Conservation (phyloP, 2,329 filamentous ascomycete genomes). For the Fusarium staphyleae region DNA sequence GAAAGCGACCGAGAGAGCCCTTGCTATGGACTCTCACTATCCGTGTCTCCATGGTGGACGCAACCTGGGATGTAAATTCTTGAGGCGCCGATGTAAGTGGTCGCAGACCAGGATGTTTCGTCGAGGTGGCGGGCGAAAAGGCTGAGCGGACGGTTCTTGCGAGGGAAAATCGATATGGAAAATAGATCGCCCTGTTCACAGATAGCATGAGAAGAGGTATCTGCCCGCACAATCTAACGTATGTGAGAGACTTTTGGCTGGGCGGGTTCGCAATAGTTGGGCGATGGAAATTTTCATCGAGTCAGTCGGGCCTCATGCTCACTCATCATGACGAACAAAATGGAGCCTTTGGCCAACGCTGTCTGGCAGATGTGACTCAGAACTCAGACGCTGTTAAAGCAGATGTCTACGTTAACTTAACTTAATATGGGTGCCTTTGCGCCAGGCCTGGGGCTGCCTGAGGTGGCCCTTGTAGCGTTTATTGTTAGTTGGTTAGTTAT, state of each 20-base stretch:
- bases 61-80: constrained; percentile 18
- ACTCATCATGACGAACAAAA: constrained; percentile 40
- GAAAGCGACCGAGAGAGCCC: constrained; percentile 48
- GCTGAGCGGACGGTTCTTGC: not conserved
- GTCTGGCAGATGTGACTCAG: constrained; percentile 36
- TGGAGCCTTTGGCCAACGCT: constrained; percentile 28
- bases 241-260: constrained; percentile 19
- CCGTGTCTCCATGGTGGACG: constrained; percentile 49
- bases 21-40: constrained; percentile 47
- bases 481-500: too few species aligned
- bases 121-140: constrained; percentile 3
- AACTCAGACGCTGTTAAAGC: constrained; percentile 31
- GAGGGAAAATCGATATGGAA: constrained; percentile 9
- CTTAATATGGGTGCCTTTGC: constrained; percentile 6
- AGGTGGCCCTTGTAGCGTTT: constrained; percentile 21
- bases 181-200: constrained; percentile 1
- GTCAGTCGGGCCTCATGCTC: constrained; percentile 35
- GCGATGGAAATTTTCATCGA: constrained; percentile 40
- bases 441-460: constrained; percentile 16
- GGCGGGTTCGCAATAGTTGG: constrained; percentile 32
- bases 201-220: not conserved
- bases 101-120: constrained; percentile 12
- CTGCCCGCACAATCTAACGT: constrained; percentile 8
- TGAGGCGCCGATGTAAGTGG: constrained; percentile 41
- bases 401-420: too few species aligned